A percentile compares a stretch with the other conserved stretches of the same genome.
phyloP scores from a whole-genome alignment of 257 asterid genomes.

The Solanum gandarillasii region DNA sequence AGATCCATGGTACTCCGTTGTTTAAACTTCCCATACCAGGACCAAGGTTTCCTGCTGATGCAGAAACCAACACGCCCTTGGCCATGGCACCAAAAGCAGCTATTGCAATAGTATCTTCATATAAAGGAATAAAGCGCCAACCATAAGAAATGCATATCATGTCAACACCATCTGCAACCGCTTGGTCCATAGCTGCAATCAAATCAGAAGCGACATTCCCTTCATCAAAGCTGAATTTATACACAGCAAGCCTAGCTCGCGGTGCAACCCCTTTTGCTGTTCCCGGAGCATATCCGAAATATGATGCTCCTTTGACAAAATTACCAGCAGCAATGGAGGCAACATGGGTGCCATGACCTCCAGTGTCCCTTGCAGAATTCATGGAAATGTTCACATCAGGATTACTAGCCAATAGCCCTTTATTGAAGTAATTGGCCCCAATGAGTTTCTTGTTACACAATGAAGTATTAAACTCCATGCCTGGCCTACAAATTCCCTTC shows the following conservation, averaged over 20 bases:
- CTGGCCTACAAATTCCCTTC: not conserved
- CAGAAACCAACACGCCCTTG: constrained; percentile 29
- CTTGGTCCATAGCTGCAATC: constrained; percentile 18
- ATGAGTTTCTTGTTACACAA: not conserved
- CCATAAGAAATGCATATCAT: constrained; percentile 2
- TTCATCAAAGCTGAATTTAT: constrained; percentile 4
- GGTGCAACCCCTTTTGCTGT: constrained; percentile 10
- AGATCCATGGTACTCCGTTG: constrained; percentile 34
- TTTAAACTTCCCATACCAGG: constrained; percentile 7
- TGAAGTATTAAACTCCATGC: not conserved
- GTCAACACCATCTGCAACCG: constrained; percentile 9
- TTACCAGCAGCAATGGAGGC: constrained; percentile 7
- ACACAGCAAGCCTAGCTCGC: not conserved
- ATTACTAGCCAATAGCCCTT: not conserved
- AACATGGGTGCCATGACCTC: constrained; percentile 7
- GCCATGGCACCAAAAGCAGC: constrained; percentile 41
- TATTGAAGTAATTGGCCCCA: constrained; percentile 4
- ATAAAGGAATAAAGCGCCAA: not conserved
- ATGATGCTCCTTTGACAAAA: not conserved
- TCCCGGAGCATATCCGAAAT: constrained; percentile 6
- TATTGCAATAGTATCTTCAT: constrained; percentile 17
- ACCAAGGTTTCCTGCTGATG: constrained; percentile 22
- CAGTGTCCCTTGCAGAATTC: constrained; percentile 3
- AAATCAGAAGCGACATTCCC: constrained; percentile 11
- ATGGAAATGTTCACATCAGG: not conserved